Evolutionary conservation across 179 eudicot genomes (phyloP), one percentile per base, ranked within the genome.

Genomic region (Amaranthus tricolor): DNA sequence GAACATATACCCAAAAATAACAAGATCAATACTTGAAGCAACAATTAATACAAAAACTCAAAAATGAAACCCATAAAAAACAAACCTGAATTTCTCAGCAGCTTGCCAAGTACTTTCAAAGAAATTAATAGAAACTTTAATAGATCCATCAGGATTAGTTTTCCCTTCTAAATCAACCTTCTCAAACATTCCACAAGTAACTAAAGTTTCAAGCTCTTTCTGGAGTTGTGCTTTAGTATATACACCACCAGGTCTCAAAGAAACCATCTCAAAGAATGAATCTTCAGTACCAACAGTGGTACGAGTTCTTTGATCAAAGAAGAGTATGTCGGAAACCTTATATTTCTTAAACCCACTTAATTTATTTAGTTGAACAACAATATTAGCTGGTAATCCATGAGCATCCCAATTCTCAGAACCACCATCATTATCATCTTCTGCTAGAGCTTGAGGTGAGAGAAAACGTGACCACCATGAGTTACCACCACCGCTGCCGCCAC

Each of bases 181-280:
- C 74, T 94, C 98, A 19, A 92, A 94, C 98, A 92, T 92, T 5
- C 97, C 97, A 56, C 96, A 89, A 19, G 91, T 87, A 13, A 89
- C 86, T 19, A 94, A 82, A 17, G 89, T 89, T 52, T 90, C 97
- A 7, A 94, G 82, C 90, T 92, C 98, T 70, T 89, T 89, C 84
- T 89, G 94, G 9, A 94, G 83, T 85, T 94, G 97, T n/a, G 93
- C 75, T 62, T 89, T 94, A 1, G 96, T 94, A 70, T 92, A 92
- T 31, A 92, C 66, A 0, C 95, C 96, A 0, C 89, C 91, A 0
- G 98, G 90, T 9, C 91, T 78, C 52, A 92, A 67, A 3, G 98
- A 85, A 3, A 92, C 89, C 94, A 89, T 92, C 78, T 94, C 96
- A 40, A 90, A 90, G 74, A 94, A 92, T 6, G 95, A 89, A 68